Evolutionary conservation across 768 basidiomycete genomes (phyloP).

Genomic region (Mycena galopus): DNA sequence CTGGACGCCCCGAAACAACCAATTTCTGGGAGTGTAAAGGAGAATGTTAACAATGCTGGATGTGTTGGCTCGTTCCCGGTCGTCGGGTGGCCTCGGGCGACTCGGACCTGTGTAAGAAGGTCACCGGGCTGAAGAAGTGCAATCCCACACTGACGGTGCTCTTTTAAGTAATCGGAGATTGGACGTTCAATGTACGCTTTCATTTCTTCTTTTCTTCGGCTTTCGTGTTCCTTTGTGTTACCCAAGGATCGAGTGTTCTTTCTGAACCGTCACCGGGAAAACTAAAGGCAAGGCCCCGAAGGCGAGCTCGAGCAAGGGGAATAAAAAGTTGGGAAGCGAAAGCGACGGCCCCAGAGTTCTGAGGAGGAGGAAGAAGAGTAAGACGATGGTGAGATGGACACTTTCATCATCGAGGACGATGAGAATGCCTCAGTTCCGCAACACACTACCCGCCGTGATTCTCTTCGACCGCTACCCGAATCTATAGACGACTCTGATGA

Average conservation of each 20-base stretch:
- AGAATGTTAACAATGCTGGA: no score
- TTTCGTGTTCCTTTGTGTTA: no score
- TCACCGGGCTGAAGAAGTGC: no score
- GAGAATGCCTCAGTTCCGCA: neutral
- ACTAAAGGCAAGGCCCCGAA: conserved; percentile 11
- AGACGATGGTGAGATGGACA: conserved; percentile 26
- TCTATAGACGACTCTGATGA: conserved; percentile 18
- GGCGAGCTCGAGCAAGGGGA: conserved; percentile 20
- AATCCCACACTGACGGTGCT: no score
- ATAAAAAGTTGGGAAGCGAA: conserved; percentile 29
- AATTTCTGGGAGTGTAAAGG: no score
- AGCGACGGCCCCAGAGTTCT: conserved; percentile 25
- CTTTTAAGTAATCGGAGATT: no score
- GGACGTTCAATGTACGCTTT: no score
- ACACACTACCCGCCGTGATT: neutral
- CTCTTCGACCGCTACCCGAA: neutral
- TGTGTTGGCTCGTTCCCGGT: no score
- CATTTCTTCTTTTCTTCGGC: no score
- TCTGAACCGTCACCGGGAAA: conserved; percentile 20
- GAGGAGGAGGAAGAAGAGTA: conserved; percentile 34
- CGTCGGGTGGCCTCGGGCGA: no score
- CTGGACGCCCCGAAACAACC: no score
- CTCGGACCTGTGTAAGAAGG: no score
- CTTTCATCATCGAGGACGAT: conserved; percentile 30
- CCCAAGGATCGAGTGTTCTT: conserved; percentile 30